A percentile compares a stretch with the other conserved stretches of the same genome.
Evolutionary conservation across 352 stramenopile genomes (phyloP).

Genomic region (Pythium sukuiense): DNA sequence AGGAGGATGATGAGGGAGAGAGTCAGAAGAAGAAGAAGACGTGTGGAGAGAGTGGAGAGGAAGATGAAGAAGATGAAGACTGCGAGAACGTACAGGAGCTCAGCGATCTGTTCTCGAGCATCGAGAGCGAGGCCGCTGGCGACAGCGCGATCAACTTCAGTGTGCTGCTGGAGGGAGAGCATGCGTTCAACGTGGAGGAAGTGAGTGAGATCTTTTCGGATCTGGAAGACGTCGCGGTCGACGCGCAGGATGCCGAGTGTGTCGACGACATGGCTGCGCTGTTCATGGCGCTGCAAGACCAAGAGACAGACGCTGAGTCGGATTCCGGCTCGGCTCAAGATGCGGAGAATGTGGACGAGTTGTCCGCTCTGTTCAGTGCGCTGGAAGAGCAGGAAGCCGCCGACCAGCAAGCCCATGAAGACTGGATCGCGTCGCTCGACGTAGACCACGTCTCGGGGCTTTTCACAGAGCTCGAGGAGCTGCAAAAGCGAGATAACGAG

Average conservation of each 20-base stretch:
- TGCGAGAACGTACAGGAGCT: conserved; percentile 52
- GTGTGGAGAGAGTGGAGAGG: not conserved
- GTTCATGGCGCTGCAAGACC: conserved; percentile 11
- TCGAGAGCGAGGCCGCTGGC: conserved; percentile 42
- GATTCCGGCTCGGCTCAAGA: conserved; percentile 19
- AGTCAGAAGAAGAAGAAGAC: conserved; percentile 23
- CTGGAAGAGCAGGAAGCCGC: conserved; percentile 30
- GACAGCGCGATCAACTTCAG: conserved; percentile 40
- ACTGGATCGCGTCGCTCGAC: conserved; percentile 57
- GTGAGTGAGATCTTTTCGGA: conserved; percentile 51
- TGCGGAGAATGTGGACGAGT: conserved; percentile 44
- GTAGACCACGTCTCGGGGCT: conserved; percentile 49
- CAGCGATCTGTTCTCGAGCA: conserved; percentile 53
- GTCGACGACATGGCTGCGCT: conserved; percentile 22
- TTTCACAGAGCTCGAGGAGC: conserved; percentile 44
- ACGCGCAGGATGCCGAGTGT: conserved; percentile 12
- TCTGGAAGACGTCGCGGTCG: conserved; percentile 31
- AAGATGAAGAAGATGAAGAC: conserved; percentile 32
- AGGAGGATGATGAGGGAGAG: conserved; percentile 21
- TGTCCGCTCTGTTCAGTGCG: conserved; percentile 39
- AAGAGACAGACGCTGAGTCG: conserved; percentile 14
- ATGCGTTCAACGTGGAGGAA: conserved; percentile 57
- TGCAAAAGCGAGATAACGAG: conserved; percentile 12
- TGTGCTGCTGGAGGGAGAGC: conserved; percentile 49
- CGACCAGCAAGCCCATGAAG: conserved; percentile 9